These are phyloP conservation scores for Candida wancherniae DNA, from an alignment of 805 yeast species.

Conservation along the genomic window DNA sequence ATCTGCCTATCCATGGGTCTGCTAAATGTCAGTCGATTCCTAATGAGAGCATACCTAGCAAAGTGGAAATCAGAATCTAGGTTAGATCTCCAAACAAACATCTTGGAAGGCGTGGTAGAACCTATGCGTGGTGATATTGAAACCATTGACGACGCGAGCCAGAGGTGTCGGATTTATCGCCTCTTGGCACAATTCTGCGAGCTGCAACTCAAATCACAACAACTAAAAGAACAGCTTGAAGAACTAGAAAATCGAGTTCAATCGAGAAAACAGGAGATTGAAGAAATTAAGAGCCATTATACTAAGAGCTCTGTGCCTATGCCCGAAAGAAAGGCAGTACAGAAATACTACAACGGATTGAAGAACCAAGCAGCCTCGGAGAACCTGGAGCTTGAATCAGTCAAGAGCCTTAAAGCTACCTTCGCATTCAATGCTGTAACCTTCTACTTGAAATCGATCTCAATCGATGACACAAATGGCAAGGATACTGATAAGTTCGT, in stretches of 20 bases:
- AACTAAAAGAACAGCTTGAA: slow-evolving; percentile 40
- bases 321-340: slow-evolving; percentile 49
- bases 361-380: slow-evolving; percentile 48
- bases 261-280: slow-evolving; percentile 43
- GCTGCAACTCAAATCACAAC: slow-evolving; percentile 47
- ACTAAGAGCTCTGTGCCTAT: slow-evolving; percentile 36
- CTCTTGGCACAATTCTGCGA: slow-evolving; percentile 73
- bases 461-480: slow-evolving; percentile 36
- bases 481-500: slow-evolving; percentile 71
- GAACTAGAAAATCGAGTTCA: slow-evolving; percentile 37
- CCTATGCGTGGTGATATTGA: slow-evolving; percentile 30
- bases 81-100: slow-evolving; percentile 56
- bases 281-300: slow-evolving; percentile 43
- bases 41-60: slow-evolving; percentile 43
- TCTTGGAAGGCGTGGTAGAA: slow-evolving; percentile 54
- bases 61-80: slow-evolving; percentile 71
- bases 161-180: slow-evolving; percentile 47
- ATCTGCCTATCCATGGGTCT: slow-evolving; percentile 13
- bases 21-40: slow-evolving; percentile 18
- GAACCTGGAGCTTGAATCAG: slow-evolving; percentile 36
- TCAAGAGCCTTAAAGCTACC: slow-evolving; percentile 33
- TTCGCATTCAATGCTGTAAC: slow-evolving; percentile 52
- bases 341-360: slow-evolving; percentile 46
- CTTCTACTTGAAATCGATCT: slow-evolving; percentile 55
- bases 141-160: slow-evolving; percentile 14